A percentile compares a stretch with the other conserved stretches of the same genome.
These are phyloP conservation scores for Mallotus nudiflorus DNA, from an alignment of 345 rosid species.

Conservation along the genomic window DNA sequence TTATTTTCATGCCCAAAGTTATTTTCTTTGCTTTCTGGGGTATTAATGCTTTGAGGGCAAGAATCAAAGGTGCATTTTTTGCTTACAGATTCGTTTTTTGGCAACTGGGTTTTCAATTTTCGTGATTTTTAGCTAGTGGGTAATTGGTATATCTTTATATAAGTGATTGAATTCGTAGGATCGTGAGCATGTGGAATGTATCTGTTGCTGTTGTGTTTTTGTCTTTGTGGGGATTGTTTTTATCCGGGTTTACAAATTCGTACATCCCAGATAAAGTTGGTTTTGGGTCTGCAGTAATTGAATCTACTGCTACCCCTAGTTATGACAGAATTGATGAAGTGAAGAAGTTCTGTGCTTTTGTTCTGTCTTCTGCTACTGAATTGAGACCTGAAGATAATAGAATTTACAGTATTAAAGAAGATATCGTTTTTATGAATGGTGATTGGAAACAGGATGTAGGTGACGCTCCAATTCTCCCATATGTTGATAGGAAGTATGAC, in stretches of 20 bases:
- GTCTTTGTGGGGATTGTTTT: constrained; percentile 26
- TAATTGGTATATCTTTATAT: constrained; percentile 11
- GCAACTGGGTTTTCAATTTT: constrained; percentile 27
- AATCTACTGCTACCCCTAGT: constrained; percentile 34
- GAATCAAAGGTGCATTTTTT: constrained; percentile 8
- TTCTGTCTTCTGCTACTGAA: constrained; percentile 62
- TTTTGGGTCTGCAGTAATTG: constrained; percentile 19
- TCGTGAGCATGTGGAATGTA: constrained; percentile 31
- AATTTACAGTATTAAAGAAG: constrained; percentile 46
- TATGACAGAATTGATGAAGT: constrained; percentile 68
- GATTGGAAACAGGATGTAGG: constrained; percentile 71
- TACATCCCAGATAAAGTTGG: constrained; percentile 10
- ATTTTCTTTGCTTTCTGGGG: neutral
- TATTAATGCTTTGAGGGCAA: constrained; percentile 14
- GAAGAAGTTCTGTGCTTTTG: constrained; percentile 50
- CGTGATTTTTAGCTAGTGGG: constrained; percentile 20
- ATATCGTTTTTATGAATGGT: constrained; percentile 52
- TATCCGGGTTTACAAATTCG: constrained; percentile 23
- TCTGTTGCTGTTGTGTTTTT: constrained; percentile 26
- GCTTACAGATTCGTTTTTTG: constrained; percentile 7
- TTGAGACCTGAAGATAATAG: constrained; percentile 39
- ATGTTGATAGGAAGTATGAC: constrained; percentile 38
- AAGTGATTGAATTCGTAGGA: constrained; percentile 11
- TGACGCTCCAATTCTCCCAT: constrained; percentile 69
- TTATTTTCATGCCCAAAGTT: neutral